Conservation (phyloP, 495 filamentous ascomycete species). For the Penicillium psychrofluorescens region DNA sequence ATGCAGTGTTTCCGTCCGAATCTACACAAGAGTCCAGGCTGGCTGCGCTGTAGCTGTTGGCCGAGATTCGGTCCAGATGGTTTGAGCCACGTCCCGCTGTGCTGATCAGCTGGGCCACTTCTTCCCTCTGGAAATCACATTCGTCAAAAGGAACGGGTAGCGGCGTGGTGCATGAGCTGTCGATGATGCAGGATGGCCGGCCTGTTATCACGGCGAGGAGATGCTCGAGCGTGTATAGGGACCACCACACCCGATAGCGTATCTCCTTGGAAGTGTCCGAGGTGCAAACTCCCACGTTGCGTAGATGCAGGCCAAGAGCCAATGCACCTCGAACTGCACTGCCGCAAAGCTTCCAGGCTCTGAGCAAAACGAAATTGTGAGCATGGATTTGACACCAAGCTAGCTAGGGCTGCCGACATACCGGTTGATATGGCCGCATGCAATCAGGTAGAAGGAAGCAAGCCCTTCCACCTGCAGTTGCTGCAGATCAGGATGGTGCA, state of each 20-base stretch:
- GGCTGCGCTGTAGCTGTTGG: constrained; percentile 10
- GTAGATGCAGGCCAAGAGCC: constrained; percentile 54
- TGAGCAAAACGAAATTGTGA: constrained; percentile 17
- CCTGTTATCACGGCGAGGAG: constrained; percentile 53
- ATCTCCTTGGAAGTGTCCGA: constrained; percentile 47
- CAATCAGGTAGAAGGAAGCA: constrained; percentile 51
- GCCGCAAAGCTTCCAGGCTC: constrained; percentile 55
- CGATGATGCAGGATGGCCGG: constrained; percentile 48
- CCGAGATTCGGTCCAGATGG: constrained; percentile 13
- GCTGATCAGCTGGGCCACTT: constrained; percentile 25
- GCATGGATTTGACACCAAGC: not conserved
- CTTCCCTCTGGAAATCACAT: constrained; percentile 32
- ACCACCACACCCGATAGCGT: constrained; percentile 55
- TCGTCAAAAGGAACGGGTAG: constrained; percentile 49
- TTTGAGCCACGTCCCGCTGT: constrained; percentile 14
- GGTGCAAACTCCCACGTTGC: constrained; percentile 42
- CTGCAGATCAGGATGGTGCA: constrained; percentile 48
- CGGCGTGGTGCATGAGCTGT: constrained; percentile 47
- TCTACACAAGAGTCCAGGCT: constrained; percentile 18
- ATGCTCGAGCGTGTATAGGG: constrained; percentile 51
- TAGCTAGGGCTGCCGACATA: constrained; percentile 18
- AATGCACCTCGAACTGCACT: constrained; percentile 50
- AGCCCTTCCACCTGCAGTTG: constrained; percentile 53
- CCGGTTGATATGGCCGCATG: constrained; percentile 54
- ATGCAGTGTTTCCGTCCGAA: constrained; percentile 15